Base-by-base conservation (phyloP, 2,329 filamentous ascomycete genomes). In the Volutella citrinella region DNA sequence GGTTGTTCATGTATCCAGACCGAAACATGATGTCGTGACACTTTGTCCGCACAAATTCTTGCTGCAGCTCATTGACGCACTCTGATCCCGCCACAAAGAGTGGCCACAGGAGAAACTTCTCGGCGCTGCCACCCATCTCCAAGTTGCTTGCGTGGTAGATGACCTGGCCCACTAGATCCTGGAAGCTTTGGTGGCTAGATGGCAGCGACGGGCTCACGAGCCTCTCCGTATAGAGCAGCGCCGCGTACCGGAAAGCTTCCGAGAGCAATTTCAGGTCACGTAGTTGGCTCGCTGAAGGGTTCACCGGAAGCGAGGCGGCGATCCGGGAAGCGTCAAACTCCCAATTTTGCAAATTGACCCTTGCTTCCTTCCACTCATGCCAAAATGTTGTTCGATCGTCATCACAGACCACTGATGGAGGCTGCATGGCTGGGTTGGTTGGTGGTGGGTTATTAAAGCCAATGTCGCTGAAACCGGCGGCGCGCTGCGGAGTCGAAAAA, bases 91-190 rank as follows among this genome's bases (percentile, higher is more conserved):
- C 82, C 32, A 96, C 84, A 58, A 96, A 95, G 4, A 96, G 74
- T 4, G 91, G 90, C 91, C 90, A 96, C 8, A 96, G 77, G 9
- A 96, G 67, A 58, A 95, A 95, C 56, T 95, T 94, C 62, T 95
- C 84, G 22, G 84, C 82, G 29, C 73, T 76, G 51, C 77, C 80
- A 24, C 76, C 84, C 4, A 82, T 74, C 42, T 87, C 81, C 22
- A 96, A 80, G 33, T 82, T 82, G 7, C 82, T 84, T 36, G 93
- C 86, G 63, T 94, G 91, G 62, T 82, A 85, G 24, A 96, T 76
- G 2, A 90, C 85, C 46, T 87, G 82, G 54, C 80, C 80, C 35
- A 95, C 89, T 14, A 94, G 75, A 46, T 81, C 82, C 59, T 94
- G 87, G 63, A 95, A 89, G 56, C 83, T 85, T 49, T 80, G 78